These are phyloP conservation scores for Gentiana dahurica DNA, from an alignment of 257 asterid species.

Conservation along the genomic window DNA sequence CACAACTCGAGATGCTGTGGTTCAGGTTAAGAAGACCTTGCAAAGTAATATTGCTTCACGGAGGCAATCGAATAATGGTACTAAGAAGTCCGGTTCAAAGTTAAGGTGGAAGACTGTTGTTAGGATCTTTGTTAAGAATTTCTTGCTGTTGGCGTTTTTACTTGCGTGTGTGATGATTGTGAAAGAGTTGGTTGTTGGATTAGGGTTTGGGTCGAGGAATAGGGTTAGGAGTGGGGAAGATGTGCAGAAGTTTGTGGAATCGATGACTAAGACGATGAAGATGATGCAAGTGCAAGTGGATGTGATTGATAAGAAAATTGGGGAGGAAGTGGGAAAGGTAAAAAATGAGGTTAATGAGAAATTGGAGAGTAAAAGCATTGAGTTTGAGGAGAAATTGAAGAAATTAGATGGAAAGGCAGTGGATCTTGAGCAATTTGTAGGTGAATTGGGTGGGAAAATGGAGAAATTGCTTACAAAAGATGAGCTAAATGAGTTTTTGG, in stretches of 20 bases:
- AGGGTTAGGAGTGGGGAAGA: neutral
- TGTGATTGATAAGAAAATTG: conserved; percentile 47
- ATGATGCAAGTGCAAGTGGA: conserved; percentile 82
- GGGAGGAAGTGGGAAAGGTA: conserved; percentile 29
- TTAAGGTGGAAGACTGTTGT: conserved; percentile 60
- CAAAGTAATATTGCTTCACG: conserved; percentile 13
- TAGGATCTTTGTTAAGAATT: conserved; percentile 50
- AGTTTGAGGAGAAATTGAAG: conserved; percentile 44
- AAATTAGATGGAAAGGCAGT: conserved; percentile 47
- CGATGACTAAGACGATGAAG: conserved; percentile 29
- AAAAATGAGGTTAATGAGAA: conserved; percentile 48
- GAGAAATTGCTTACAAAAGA: conserved; percentile 49
- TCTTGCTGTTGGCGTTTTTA: conserved; percentile 35
- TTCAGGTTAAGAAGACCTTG: conserved; percentile 22
- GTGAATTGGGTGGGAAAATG: conserved; percentile 29
- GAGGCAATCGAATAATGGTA: conserved; percentile 20
- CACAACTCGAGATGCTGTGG: conserved; percentile 22
- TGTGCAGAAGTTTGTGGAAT: conserved; percentile 38
- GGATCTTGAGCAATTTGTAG: conserved; percentile 55
- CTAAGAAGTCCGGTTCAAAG: conserved; percentile 29
- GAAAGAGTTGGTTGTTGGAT: conserved; percentile 24
- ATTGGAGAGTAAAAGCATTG: conserved; percentile 28
- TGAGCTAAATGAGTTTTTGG: conserved; percentile 46
- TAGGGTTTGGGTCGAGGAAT: neutral
- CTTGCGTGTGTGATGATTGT: conserved; percentile 45